Conservation (phyloP, 139 green algal genomes). For the Chlamydomonas eustigma region DNA sequence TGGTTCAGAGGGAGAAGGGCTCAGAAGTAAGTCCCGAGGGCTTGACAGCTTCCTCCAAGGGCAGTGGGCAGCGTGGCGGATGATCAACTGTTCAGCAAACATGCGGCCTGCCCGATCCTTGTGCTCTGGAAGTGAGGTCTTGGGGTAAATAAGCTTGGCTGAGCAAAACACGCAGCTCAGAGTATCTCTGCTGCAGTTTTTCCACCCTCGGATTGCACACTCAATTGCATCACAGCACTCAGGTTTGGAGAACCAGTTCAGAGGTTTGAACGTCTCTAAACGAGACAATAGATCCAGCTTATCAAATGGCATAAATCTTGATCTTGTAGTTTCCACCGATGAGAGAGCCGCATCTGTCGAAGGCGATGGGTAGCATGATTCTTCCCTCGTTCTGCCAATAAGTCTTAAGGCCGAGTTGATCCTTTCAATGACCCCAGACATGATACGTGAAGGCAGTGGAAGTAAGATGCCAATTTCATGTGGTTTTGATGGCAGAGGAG, state of each 20-base stretch:
- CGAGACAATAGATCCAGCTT: conserved; percentile 24
- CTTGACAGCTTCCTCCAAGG: background rate
- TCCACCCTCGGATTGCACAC: conserved; percentile 56
- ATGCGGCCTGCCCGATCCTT: background rate
- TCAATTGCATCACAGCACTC: conserved; percentile 24
- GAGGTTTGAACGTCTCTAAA: conserved; percentile 54
- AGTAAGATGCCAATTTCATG: too few species aligned
- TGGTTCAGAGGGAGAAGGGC: background rate
- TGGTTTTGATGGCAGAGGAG: too few species aligned
- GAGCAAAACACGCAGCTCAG: conserved; percentile 59
- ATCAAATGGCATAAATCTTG: background rate
- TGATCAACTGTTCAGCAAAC: background rate
- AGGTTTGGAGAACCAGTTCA: conserved; percentile 76
- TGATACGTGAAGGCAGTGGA: too few species aligned
- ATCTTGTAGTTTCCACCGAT: background rate
- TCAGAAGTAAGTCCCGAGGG: background rate
- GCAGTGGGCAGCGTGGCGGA: background rate
- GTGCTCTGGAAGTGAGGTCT: conserved; percentile 19
- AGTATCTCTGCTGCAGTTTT: conserved; percentile 52
- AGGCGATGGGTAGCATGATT: too few species aligned
- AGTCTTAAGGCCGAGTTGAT: too few species aligned
- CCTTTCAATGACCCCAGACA: too few species aligned
- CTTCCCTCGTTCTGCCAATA: too few species aligned
- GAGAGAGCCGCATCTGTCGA: too few species aligned
- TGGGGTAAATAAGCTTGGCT: conserved; percentile 47